Percentiles rank a stretch among this genome's conserved stretches.
Evolutionary conservation across 768 basidiomycete genomes (phyloP).

Genomic region (Lactarius deliciosus): DNA sequence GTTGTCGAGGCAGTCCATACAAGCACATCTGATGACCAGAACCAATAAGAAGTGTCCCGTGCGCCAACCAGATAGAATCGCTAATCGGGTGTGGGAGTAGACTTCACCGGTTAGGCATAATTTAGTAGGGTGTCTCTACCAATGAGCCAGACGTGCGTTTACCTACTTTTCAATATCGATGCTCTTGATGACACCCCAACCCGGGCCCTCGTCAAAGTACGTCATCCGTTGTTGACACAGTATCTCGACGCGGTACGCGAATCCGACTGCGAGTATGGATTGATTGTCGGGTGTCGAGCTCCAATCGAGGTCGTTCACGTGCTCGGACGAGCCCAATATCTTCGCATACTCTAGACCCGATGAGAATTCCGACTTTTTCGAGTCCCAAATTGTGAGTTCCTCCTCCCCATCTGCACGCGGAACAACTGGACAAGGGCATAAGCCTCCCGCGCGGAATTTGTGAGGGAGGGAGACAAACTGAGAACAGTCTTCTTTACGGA

Average conservation of each 20-base stretch:
- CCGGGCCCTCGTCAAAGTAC: conserved; percentile 80
- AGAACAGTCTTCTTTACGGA: conserved; percentile 90
- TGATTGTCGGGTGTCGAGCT: conserved; percentile 86
- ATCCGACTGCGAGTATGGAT: conserved; percentile 90
- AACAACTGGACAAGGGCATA: conserved; percentile 49
- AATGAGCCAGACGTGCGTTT: background rate
- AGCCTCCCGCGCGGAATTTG: background rate
- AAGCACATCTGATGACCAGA: conserved; percentile 83
- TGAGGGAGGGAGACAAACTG: conserved; percentile 46
- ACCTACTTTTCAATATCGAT: conserved; percentile 70
- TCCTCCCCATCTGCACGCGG: conserved; percentile 62
- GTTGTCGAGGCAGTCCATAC: conserved; percentile 52
- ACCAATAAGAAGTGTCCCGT: conserved; percentile 78
- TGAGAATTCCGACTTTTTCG: conserved; percentile 89
- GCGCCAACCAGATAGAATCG: conserved; percentile 89
- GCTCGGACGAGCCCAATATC: conserved; percentile 50
- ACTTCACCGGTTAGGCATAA: conserved; percentile 13
- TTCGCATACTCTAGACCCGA: conserved; percentile 80
- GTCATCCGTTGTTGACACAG: conserved; percentile 92
- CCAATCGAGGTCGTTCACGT: conserved; percentile 87
- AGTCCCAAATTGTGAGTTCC: conserved; percentile 96
- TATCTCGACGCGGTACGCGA: conserved; percentile 73
- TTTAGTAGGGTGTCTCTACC: background rate
- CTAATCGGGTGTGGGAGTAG: conserved; percentile 73
- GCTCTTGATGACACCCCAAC: conserved; percentile 71